phyloP scores from a whole-genome alignment of 2,329 filamentous ascomycete species.

The Penicillium sp. region DNA sequence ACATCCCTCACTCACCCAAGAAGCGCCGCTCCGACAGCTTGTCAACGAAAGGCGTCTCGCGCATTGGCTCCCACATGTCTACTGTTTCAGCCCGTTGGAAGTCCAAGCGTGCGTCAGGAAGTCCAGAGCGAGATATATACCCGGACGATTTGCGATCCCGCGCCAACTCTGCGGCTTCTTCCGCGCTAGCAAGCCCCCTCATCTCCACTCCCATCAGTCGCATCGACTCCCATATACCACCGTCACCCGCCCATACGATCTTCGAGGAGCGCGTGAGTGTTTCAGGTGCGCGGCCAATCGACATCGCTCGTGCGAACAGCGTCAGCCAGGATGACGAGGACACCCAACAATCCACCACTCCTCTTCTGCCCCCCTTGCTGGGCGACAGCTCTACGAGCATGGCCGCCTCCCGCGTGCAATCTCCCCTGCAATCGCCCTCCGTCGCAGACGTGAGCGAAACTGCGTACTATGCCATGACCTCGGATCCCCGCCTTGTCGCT shows the following conservation, averaged over 20 bases:
- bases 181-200: slow-evolving; percentile 39
- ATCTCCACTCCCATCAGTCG: slow-evolving; percentile 37
- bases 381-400: slow-evolving; percentile 54
- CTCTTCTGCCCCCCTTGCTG: slow-evolving; percentile 80
- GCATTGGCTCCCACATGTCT: slow-evolving; percentile 68
- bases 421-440: slow-evolving; percentile 83
- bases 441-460: slow-evolving; percentile 62
- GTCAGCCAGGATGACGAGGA: slow-evolving; percentile 53
- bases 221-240: slow-evolving; percentile 57
- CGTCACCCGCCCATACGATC: slow-evolving; percentile 64
- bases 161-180: slow-evolving; percentile 44
- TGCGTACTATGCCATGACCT: slow-evolving; percentile 47
- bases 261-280: slow-evolving; percentile 57
- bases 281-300: slow-evolving; percentile 53
- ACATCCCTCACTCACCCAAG: slow-evolving; percentile 56
- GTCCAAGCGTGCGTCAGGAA: slow-evolving; percentile 40
- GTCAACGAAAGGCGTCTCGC: slow-evolving; percentile 57
- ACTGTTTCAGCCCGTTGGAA: slow-evolving; percentile 63
- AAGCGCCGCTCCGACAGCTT: slow-evolving; percentile 55
- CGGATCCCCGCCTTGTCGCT: slow-evolving; percentile 51
- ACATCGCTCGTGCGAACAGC: slow-evolving; percentile 57
- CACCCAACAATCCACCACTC: slow-evolving; percentile 73
- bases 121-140: slow-evolving; percentile 31
- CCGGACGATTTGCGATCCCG: slow-evolving; percentile 41
- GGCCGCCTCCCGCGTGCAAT: slow-evolving; percentile 64